Conservation (phyloP, 108 stramenopile species). For the Schizochytrium sp. region DNA sequence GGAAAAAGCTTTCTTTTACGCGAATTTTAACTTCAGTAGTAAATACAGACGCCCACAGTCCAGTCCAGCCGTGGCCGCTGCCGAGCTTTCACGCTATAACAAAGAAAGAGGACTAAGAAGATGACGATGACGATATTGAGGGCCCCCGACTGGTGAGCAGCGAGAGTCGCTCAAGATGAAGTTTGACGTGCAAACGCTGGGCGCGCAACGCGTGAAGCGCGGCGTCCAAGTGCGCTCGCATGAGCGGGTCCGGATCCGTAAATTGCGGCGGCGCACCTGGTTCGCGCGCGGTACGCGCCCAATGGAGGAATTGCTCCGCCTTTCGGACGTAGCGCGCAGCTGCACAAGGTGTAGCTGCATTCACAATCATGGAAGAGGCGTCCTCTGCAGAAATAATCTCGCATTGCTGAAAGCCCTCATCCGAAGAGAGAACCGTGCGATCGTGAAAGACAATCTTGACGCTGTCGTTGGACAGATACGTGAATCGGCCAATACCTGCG, state of each 20-base stretch:
- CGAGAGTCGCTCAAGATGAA: not conserved
- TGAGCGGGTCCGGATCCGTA: not conserved
- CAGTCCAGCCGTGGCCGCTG: no score
- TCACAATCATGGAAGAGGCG: not conserved
- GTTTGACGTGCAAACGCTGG: not conserved
- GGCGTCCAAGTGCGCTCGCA: not conserved
- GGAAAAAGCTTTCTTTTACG: no score
- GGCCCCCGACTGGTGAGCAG: not conserved
- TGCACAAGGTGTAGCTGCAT: not conserved
- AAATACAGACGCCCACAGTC: no score
- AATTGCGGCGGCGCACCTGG: not conserved
- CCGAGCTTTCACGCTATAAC: no score
- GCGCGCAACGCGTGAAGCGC: not conserved
- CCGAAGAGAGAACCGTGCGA: slow-evolving; percentile 4
- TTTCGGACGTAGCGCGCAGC: not conserved
- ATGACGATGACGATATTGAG: no score
- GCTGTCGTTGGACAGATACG: not conserved
- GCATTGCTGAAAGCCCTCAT: not conserved
- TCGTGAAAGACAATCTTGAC: not conserved
- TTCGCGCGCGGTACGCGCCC: not conserved
- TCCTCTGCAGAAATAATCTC: not conserved
- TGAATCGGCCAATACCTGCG: not conserved
- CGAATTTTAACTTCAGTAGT: no score
- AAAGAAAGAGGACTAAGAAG: no score
- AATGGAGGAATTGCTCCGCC: not conserved